phyloP scores from a whole-genome alignment of 306 rosid species.

The Prunus armeniaca region DNA sequence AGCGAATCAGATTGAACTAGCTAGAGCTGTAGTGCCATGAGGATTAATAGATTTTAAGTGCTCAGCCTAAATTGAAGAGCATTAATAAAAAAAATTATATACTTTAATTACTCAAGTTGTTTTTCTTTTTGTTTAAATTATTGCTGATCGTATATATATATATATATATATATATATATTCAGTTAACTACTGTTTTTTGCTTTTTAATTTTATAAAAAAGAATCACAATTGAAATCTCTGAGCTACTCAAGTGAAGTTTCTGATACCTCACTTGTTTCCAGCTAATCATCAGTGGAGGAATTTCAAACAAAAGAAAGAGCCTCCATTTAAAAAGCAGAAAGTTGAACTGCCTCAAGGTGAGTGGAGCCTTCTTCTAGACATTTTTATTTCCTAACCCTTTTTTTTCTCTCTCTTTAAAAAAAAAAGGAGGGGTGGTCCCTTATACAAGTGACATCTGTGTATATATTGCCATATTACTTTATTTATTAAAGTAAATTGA shows the following conservation, averaged over 20 bases:
- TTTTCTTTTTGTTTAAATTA: neutral
- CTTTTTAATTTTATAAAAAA: neutral
- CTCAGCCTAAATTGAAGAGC: neutral
- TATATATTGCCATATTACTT: no score
- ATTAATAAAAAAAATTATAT: neutral
- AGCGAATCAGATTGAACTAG: neutral
- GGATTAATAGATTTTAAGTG: neutral
- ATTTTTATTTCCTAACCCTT: neutral
- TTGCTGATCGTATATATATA: neutral
- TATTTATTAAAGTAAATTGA: no score
- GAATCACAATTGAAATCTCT: neutral
- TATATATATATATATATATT: neutral
- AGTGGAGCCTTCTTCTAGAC: slow-evolving; percentile 28
- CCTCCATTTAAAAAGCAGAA: slow-evolving; percentile 72
- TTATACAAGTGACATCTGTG: neutral
- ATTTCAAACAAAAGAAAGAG: slow-evolving; percentile 67
- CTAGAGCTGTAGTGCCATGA: neutral
- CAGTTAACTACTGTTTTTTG: neutral
- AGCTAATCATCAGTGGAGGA: slow-evolving; percentile 73
- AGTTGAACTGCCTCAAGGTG: slow-evolving; percentile 75
- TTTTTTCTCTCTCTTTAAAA: no score
- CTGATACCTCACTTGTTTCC: slow-evolving; percentile 36
- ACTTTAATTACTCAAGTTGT: no score
- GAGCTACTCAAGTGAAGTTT: slow-evolving; percentile 16
- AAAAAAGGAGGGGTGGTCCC: no score